phyloP scores from a whole-genome alignment of 2,329 filamentous ascomycete species.

The Fusarium sp. region DNA sequence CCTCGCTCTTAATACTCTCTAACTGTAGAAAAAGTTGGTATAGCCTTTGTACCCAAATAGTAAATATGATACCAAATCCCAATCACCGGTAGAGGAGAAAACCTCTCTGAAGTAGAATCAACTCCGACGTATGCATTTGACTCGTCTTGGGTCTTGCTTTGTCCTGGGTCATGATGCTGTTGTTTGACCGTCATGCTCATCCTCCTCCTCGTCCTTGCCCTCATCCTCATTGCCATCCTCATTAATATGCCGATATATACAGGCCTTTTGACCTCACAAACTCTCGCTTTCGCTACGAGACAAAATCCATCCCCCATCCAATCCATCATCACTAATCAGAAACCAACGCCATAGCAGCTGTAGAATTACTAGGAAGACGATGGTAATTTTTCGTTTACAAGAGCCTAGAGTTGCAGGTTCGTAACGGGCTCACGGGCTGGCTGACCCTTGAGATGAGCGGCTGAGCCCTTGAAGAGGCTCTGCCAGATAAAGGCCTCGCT shows the following conservation, averaged over 20 bases:
- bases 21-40: slow-evolving; percentile 19
- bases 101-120: not conserved
- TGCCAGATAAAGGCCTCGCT: slow-evolving; percentile 99
- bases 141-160: not conserved
- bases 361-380: not conserved
- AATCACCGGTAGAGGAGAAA: not conserved
- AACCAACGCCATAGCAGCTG: slow-evolving; percentile 14
- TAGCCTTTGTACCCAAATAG: slow-evolving; percentile 13
- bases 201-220: not conserved
- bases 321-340: slow-evolving; percentile 1
- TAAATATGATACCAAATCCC: slow-evolving; percentile 24
- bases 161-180: not conserved
- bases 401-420: slow-evolving; percentile 51
- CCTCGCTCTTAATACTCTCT: slow-evolving; percentile 24
- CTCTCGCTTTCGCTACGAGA: not conserved
- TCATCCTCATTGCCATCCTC: slow-evolving; percentile 21
- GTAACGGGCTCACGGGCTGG: slow-evolving; percentile 50
- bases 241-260: slow-evolving; percentile 39
- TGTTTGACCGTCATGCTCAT: slow-evolving; percentile 9
- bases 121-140: not conserved
- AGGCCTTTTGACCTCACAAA: slow-evolving; percentile 7
- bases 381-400: not conserved
- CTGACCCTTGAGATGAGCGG: slow-evolving; percentile 81
- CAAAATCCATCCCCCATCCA: not conserved
- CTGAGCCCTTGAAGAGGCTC: slow-evolving; percentile 93